Base-by-base conservation (phyloP, 148 eudicot genomes). In the Persicaria maculosa region DNA sequence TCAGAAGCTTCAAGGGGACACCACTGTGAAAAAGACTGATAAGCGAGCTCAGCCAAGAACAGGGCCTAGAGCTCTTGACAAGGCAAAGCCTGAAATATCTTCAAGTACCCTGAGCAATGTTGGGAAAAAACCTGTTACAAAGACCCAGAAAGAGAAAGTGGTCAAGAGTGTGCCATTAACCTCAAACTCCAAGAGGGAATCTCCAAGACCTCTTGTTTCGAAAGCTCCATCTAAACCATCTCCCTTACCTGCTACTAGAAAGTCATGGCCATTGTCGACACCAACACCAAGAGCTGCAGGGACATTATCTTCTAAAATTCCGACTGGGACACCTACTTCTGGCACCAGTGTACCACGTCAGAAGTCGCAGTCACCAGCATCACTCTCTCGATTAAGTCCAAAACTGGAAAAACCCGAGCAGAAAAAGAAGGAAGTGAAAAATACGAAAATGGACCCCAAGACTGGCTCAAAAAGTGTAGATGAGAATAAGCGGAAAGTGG, bases 191-290 rank as follows among this genome's bases (percentile, higher is more conserved):
- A 90, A 82, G 81, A 81, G 79, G 80, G 99, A 90, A 59, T 53
- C 80, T 47, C 61, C 84, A 15, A 89, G 88, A 78, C 86, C 90
- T 61, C 85, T 83, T 72, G 81, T 78, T 75, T 53, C 83, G 15
- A 94, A 89, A 87, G 81, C 81, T 50, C 65, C 78, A 46, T 73
- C 91, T 7, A 94, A 85, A 76, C 54, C 91, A 44, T 82, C 95
- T 47, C 74, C 96, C 15, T 7, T 88, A 68, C 88, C 93, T 44
- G 83, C 94, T 62, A 84, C 88, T 6, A 88, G 97, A 45, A 90
- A 89, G 78, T 95, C 99, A 71, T 95, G 94, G 96, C 90, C 98
- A 43, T 65, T 65, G 61, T 83, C 97, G 46, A 73, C 89, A 64
- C 92, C 97, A 65, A 83, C 93, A 48, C 88, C 91, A 46, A 84